These are phyloP conservation scores for Arthrobotrys entomopaga DNA, from an alignment of 2,329 filamentous ascomycete genomes.

Conservation along the genomic window DNA sequence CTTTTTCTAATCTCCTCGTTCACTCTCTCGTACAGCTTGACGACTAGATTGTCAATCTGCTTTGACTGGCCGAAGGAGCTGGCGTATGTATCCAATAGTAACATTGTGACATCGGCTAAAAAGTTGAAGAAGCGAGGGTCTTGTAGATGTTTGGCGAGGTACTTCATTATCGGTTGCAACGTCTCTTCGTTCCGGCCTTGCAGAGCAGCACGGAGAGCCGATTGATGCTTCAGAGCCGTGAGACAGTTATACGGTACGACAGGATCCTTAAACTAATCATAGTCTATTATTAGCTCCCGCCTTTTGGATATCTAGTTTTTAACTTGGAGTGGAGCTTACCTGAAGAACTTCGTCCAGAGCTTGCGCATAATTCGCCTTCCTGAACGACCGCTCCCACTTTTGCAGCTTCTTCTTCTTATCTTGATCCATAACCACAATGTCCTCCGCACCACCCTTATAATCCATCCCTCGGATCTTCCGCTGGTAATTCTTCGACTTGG, in stretches of 20 bases:
- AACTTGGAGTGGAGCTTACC: constrained; percentile 11
- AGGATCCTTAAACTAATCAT: constrained; percentile 54
- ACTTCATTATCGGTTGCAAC: constrained; percentile 83
- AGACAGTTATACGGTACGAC: constrained; percentile 75
- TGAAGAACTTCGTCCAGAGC: constrained; percentile 81
- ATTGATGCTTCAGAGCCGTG: constrained; percentile 85
- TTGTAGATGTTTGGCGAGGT: constrained; percentile 81
- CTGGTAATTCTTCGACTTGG: constrained; percentile 62
- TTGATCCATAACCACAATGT: constrained; percentile 87
- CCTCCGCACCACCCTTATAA: constrained; percentile 82
- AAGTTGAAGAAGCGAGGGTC: constrained; percentile 83
- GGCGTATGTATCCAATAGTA: constrained; percentile 82
- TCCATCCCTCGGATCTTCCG: constrained; percentile 76
- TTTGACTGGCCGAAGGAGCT: constrained; percentile 78
- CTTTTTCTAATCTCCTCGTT: constrained; percentile 81
- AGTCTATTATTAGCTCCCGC: too few species aligned
- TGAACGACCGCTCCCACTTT: constrained; percentile 82
- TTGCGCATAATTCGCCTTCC: constrained; percentile 78
- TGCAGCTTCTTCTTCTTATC: constrained; percentile 73
- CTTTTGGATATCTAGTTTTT: too few species aligned
- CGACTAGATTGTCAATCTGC: constrained; percentile 77
- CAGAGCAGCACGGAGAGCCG: constrained; percentile 82
- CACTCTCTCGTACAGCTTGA: constrained; percentile 75
- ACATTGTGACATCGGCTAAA: constrained; percentile 82
- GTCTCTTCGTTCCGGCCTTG: constrained; percentile 81